These are phyloP conservation scores for Thelonectria discophora DNA, from an alignment of 2,329 filamentous ascomycete species.

Conservation along the genomic window DNA sequence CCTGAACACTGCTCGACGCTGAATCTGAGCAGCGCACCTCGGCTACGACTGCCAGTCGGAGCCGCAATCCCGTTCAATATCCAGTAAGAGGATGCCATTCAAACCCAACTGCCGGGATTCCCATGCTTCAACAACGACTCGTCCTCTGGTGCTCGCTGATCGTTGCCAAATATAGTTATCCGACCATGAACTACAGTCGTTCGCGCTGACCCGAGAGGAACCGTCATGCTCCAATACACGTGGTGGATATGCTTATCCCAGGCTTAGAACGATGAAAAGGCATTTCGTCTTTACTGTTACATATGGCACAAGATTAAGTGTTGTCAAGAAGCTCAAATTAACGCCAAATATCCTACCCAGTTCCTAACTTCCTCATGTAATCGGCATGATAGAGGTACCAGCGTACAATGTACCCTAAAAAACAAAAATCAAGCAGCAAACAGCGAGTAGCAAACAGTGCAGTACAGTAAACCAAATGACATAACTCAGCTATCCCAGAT, in stretches of 20 bases:
- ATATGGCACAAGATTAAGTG: neutral
- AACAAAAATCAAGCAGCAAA: neutral
- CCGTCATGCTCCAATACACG: neutral
- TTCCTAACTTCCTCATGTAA: neutral
- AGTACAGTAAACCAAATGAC: neutral
- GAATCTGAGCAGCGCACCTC: neutral
- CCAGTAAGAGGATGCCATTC: neutral
- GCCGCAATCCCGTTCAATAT: neutral
- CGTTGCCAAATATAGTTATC: neutral
- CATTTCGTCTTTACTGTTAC: neutral
- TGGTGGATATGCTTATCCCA: neutral
- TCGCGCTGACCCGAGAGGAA: neutral
- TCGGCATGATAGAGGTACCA: neutral
- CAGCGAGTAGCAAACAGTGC: neutral
- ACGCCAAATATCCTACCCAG: neutral
- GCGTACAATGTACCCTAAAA: neutral
- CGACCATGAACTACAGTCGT: neutral
- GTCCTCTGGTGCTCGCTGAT: neutral
- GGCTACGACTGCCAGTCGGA: neutral
- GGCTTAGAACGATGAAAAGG: neutral
- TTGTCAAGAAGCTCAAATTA: neutral
- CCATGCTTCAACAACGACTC: neutral
- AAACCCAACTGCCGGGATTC: neutral
- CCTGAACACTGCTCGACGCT: neutral
- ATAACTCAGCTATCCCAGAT: conserved; percentile 68